Percentiles rank a stretch among this genome's conserved stretches.
Evolutionary conservation across 2,329 filamentous ascomycete genomes (phyloP).

Genomic region (Fusarium sp.): DNA sequence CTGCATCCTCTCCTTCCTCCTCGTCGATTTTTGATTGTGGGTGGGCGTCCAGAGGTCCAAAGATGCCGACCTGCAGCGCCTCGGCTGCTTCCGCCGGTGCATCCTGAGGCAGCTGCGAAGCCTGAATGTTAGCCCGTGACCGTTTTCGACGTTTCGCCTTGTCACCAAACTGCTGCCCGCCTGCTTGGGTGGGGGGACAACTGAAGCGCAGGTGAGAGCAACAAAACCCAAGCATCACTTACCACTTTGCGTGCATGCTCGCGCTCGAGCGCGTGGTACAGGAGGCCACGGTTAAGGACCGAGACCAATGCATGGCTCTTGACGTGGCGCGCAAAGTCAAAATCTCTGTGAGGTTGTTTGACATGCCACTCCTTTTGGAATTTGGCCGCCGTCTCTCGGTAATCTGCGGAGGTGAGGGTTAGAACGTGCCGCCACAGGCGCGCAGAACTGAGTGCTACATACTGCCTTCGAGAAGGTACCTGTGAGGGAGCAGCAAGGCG

Average conservation of each 20-base stretch:
- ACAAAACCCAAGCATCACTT: constrained; percentile 42
- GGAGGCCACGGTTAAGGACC: constrained; percentile 72
- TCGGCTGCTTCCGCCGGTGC: constrained; percentile 61
- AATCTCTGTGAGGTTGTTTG: constrained; percentile 70
- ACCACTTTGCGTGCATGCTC: constrained; percentile 65
- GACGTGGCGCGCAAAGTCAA: constrained; percentile 74
- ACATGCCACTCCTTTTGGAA: constrained; percentile 78
- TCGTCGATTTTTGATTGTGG: constrained; percentile 57
- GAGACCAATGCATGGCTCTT: constrained; percentile 73
- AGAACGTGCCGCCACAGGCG: constrained; percentile 38
- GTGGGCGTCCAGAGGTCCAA: constrained; percentile 66
- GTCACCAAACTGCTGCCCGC: constrained; percentile 29
- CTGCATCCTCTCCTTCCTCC: constrained; percentile 50
- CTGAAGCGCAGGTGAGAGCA: constrained; percentile 16
- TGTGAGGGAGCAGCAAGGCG: constrained; percentile 47
- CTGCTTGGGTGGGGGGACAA: constrained; percentile 20
- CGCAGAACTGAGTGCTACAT: constrained; percentile 55
- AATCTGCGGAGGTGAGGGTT: constrained; percentile 62
- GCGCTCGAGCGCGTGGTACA: constrained; percentile 71
- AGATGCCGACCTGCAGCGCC: constrained; percentile 64
- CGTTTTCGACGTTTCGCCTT: constrained; percentile 37
- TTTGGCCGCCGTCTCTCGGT: constrained; percentile 75
- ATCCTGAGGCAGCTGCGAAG: constrained; percentile 63
- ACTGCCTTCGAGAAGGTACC: constrained; percentile 73
- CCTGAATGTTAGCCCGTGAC: constrained; percentile 40